These are phyloP conservation scores for Rubus parviflorus DNA, from an alignment of 306 rosid genomes.

Conservation along the genomic window DNA sequence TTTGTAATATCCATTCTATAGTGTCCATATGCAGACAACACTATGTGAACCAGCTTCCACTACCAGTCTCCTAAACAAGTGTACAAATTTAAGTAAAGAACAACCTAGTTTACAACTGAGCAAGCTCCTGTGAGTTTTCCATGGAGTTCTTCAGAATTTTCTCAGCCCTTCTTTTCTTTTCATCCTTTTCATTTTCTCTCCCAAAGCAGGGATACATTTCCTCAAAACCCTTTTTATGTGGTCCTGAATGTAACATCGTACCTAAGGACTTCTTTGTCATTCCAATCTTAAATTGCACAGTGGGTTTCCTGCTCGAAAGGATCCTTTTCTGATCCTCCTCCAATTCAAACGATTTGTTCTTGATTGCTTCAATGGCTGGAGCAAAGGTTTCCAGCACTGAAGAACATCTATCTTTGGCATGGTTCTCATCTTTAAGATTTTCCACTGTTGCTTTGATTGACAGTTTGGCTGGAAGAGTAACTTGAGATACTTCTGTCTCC, in stretches of 20 bases:
- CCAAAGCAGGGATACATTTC: slow-evolving; percentile 47
- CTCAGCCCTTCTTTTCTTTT: slow-evolving; percentile 74
- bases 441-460: slow-evolving; percentile 32
- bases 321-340: slow-evolving; percentile 43
- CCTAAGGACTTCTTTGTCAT: slow-evolving; percentile 51
- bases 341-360: slow-evolving; percentile 36
- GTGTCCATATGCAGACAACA: slow-evolving; percentile 52
- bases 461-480: slow-evolving; percentile 57
- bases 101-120: slow-evolving; percentile 71
- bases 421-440: slow-evolving; percentile 39
- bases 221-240: slow-evolving; percentile 42
- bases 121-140: slow-evolving; percentile 66
- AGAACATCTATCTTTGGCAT: slow-evolving; percentile 40
- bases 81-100: slow-evolving; percentile 54
- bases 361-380: slow-evolving; percentile 79
- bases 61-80: slow-evolving; percentile 67
- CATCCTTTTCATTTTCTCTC: slow-evolving; percentile 64
- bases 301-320: slow-evolving; percentile 46
- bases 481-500: slow-evolving; percentile 66
- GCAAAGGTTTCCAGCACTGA: slow-evolving; percentile 70
- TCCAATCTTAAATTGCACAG: slow-evolving; percentile 74
- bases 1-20: slow-evolving; percentile 54
- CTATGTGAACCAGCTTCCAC: slow-evolving; percentile 51
- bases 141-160: slow-evolving; percentile 75
- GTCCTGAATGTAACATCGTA: slow-evolving; percentile 40